Evolutionary conservation across 164 flowering plant genomes (phyloP).

Genomic region (Tetracentron sinense): DNA sequence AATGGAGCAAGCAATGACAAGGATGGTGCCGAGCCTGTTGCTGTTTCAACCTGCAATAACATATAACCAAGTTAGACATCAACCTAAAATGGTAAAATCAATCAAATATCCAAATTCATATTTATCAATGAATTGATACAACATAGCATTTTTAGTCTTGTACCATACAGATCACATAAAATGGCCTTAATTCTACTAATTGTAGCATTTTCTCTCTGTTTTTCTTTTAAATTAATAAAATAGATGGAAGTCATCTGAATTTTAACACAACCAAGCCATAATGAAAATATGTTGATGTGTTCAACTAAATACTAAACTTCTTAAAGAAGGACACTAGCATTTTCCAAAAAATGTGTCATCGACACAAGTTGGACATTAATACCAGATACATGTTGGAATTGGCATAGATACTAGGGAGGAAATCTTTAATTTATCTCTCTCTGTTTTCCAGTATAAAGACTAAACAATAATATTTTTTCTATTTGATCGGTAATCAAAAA

Average conservation of each 20-base stretch:
- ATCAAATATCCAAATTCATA: background rate
- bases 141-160: background rate
- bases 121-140: no score
- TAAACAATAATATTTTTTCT: no score
- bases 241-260: background rate
- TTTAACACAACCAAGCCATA: background rate
- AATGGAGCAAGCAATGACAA: constrained; percentile 79
- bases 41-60: constrained; percentile 70
- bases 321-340: background rate
- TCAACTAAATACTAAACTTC: background rate
- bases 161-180: no score
- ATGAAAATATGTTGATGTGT: background rate
- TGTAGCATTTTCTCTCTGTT: background rate
- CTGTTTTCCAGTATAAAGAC: no score
- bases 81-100: background rate
- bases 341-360: no score
- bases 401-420: no score
- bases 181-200: background rate
- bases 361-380: no score
- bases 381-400: no score
- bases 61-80: constrained; percentile 11
- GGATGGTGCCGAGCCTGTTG: constrained; percentile 71
- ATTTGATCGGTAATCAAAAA: no score
- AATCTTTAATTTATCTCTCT: no score
- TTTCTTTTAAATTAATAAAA: no score